Evolutionary conservation across 2,329 filamentous ascomycete species (phyloP).

Genomic region (Tolypocladium paradoxum): DNA sequence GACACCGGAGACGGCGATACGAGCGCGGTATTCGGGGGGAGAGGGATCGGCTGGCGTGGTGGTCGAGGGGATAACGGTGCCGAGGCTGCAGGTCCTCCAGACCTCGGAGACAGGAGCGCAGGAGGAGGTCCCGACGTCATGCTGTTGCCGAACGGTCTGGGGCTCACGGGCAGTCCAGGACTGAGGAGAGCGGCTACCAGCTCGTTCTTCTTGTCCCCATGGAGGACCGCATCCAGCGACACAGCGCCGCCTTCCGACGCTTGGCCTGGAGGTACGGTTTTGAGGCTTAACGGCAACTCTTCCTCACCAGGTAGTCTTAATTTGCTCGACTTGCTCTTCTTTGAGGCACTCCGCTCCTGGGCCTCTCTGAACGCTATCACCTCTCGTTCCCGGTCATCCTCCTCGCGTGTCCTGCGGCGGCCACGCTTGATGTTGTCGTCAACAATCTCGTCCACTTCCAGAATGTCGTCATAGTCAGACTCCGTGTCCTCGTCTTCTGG

Average conservation of each 20-base stretch:
- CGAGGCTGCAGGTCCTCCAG: conserved; percentile 31
- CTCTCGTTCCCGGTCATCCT: conserved; percentile 74
- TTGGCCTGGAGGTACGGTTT: conserved; percentile 20
- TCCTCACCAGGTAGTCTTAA: conserved; percentile 15
- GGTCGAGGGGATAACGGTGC: conserved; percentile 58
- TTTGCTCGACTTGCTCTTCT: conserved; percentile 49
- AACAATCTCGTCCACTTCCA: conserved; percentile 56
- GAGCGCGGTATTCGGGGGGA: conserved; percentile 59
- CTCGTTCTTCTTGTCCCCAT: conserved; percentile 20
- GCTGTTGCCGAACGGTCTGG: conserved; percentile 44
- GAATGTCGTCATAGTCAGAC: conserved; percentile 72
- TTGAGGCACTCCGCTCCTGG: conserved; percentile 61
- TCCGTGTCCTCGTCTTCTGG: conserved; percentile 56
- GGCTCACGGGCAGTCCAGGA: conserved; percentile 49
- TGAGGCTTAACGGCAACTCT: conserved; percentile 26
- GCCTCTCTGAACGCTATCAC: conserved; percentile 55
- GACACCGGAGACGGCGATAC: conserved; percentile 33
- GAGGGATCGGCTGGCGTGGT: conserved; percentile 60
- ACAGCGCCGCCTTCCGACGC: conserved; percentile 28
- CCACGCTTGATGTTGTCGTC: conserved; percentile 53
- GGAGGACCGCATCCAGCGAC: conserved; percentile 43
- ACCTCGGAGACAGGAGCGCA: conserved; percentile 49
- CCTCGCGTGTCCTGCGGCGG: conserved; percentile 72
- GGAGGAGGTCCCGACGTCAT: conserved; percentile 45
- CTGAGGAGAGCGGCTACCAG: conserved; percentile 39